Base-by-base conservation (phyloP, 225 moss, liverwort and hornwort species). In the Physcomitrellopsis africana region DNA sequence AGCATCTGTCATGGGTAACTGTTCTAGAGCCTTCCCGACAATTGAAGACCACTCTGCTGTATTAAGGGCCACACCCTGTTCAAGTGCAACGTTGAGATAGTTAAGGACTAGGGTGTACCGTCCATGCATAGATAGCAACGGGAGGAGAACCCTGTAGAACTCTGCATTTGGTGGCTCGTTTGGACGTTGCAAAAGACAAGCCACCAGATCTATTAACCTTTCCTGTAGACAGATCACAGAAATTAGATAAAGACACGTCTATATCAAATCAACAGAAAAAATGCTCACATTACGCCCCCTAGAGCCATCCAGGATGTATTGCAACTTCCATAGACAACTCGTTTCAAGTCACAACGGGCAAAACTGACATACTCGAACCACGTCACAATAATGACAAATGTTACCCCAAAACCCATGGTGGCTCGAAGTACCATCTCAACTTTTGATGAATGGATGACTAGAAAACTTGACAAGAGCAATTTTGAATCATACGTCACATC, bases 1-100 rank as follows among this genome's bases (percentile, higher is more conserved):
- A 23, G 78, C 65, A 63, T 89, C 83, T 22, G 74, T 74, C 69
- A 81, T 78, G 49, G 86, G 83, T 60, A 89, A 74, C 73, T 67
- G 81, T 26, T 79, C 74, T 48, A 89, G 79, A 13, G 81, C 79
- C 37, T 70, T 79, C 43, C 85, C 85, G 19, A 89, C 60, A 44
- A 89, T 52, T 1, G 74, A 68, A 16, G 78, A 73, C 89, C 89
- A 89, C 79, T 77, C 79, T 61, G 67, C 32, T 6, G 74, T 29
- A 10, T 60, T 70, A 32, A 83, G 71, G 56, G 63, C 67, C 70
- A 86, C 70, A 60, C 76, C 79, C 41, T 51, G 72, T 45, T 74
- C 65, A 51, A 89, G 78, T 60, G 81, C 53, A 53, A 59, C 18
- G 17, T 72, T 61, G 19, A 89, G 86, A 47, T 81, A 79, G 57